These are phyloP conservation scores for Phytophthora aleatoria DNA, from an alignment of 352 stramenopile genomes.

Conservation along the genomic window DNA sequence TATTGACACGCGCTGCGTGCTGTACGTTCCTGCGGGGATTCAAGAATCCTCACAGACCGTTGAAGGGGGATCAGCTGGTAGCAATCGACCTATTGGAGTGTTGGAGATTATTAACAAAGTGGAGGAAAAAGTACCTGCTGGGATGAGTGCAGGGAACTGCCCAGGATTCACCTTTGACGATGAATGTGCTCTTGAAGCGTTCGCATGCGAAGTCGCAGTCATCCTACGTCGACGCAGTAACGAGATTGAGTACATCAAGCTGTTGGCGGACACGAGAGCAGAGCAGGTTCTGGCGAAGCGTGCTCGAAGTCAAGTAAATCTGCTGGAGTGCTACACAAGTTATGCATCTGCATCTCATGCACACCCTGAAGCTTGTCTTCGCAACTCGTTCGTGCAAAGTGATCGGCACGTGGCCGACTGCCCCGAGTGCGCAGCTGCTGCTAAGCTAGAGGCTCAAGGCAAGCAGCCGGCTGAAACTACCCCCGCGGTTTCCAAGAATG, in stretches of 20 bases:
- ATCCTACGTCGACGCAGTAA: slow-evolving; percentile 82
- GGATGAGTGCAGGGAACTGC: slow-evolving; percentile 12
- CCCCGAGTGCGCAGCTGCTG: slow-evolving; percentile 38
- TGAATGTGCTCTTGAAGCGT: slow-evolving; percentile 86
- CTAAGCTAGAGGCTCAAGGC: slow-evolving; percentile 24
- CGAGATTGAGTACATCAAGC: slow-evolving; percentile 91
- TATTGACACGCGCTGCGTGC: slow-evolving; percentile 69
- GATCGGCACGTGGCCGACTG: slow-evolving; percentile 49
- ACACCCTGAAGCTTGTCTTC: slow-evolving; percentile 55
- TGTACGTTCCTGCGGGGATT: slow-evolving; percentile 87
- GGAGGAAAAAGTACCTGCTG: slow-evolving; percentile 37
- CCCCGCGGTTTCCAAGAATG: slow-evolving; percentile 1
- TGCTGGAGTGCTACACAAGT: slow-evolving; percentile 79
- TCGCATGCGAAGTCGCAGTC: slow-evolving; percentile 85
- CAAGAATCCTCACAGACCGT: slow-evolving; percentile 44
- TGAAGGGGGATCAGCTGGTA: slow-evolving; percentile 35
- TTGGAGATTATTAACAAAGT: slow-evolving; percentile 91
- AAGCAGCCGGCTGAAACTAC: slow-evolving; percentile 2
- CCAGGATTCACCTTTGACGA: slow-evolving; percentile 82
- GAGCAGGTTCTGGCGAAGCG: slow-evolving; percentile 76
- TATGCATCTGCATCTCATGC: slow-evolving; percentile 55
- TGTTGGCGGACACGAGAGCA: slow-evolving; percentile 77
- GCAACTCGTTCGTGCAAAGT: slow-evolving; percentile 63
- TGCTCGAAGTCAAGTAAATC: slow-evolving; percentile 75
- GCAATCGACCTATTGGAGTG: slow-evolving; percentile 77